Percentiles rank a stretch among this genome's conserved stretches.
Evolutionary conservation across 2,329 filamentous ascomycete genomes (phyloP).

Genomic region (Trichoderma sp.): DNA sequence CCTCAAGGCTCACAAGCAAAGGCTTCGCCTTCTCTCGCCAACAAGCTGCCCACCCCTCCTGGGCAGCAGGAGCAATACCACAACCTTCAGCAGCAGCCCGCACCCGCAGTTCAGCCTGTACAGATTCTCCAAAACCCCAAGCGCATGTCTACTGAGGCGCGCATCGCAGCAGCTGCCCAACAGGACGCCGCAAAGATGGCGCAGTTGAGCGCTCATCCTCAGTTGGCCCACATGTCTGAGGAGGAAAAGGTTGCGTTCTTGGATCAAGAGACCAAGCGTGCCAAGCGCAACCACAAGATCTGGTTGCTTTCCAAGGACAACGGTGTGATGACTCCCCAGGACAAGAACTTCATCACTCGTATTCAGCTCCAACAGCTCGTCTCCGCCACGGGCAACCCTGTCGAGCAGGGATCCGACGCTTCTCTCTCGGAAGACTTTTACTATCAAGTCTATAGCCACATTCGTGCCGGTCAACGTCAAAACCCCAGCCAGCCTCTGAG

Average conservation of each 20-base stretch:
- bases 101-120: conserved; percentile 54
- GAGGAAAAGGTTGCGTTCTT: conserved; percentile 81
- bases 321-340: conserved; percentile 96
- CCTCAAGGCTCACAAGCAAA: conserved; percentile 44
- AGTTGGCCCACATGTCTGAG: conserved; percentile 70
- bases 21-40: conserved; percentile 34
- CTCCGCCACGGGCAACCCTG: conserved; percentile 82
- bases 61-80: conserved; percentile 26
- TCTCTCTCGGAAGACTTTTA: conserved; percentile 93
- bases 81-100: conserved; percentile 35
- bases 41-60: conserved; percentile 27
- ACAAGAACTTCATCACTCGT: conserved; percentile 98
- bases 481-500: conserved; percentile 90
- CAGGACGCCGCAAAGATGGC: conserved; percentile 38
- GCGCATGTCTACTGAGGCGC: conserved; percentile 53
- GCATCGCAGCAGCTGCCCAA: conserved; percentile 32
- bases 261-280: conserved; percentile 87
- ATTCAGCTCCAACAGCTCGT: conserved; percentile 97
- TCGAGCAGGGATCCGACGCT: conserved; percentile 75
- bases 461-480: conserved; percentile 82
- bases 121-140: conserved; percentile 81
- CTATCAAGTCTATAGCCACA: conserved; percentile 95
- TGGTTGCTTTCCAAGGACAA: conserved; percentile 91
- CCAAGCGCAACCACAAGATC: conserved; percentile 98
- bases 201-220: conserved; percentile 36